Evolutionary conservation across 2,329 filamentous ascomycete genomes (phyloP), one percentile per base, ranked within the genome.

Genomic region (Coniochaeta prunicola): DNA sequence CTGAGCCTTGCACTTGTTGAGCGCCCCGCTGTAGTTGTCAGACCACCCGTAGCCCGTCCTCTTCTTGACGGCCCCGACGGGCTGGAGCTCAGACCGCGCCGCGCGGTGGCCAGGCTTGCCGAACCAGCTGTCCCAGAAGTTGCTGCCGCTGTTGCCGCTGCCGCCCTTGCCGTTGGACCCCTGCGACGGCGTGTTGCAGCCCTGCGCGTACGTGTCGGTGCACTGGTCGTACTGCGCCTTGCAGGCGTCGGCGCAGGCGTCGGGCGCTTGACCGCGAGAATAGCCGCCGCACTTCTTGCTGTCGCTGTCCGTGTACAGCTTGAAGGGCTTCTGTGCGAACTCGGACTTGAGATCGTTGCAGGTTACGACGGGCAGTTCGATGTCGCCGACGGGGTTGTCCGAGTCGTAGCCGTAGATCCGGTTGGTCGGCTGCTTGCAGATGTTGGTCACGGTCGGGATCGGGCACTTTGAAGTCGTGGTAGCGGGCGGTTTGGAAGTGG

Each of bases 341-440:
- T 82, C 77, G 8, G 61, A 59, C 60, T 71, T 66, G 42, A 78
- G 63, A 63, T 84, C 80, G 69, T 83, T 84, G 74, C 81, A 84
- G 26, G 76, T 78, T 33, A 84, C 74, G 58, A 80, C 69, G 53
- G 81, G 81, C 57, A 84, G 70, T 24, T 73, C 70, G 57, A 84
- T 82, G 60, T 73, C 76, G 55, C 79, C 81, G 17, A 83, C 78
- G 2, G 79, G 76, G 56, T 75, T 85, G 36, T 87, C 83, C 1
- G 87, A 85, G 1, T 83, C 85, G 67, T 92, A 93, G 57, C 84
- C 85, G 64, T 80, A 82, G 68, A 80, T 79, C 64, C 82, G 80
- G 71, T 73, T 79, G 57, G 72, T 69, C n/a, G 81, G 77, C 69
- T 83, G 79, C 36, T 68, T 71, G 76, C 81, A 84, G 65, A 84